Conservation (phyloP, 1,284 basidiomycete species). For the Tremellales sp. region DNA sequence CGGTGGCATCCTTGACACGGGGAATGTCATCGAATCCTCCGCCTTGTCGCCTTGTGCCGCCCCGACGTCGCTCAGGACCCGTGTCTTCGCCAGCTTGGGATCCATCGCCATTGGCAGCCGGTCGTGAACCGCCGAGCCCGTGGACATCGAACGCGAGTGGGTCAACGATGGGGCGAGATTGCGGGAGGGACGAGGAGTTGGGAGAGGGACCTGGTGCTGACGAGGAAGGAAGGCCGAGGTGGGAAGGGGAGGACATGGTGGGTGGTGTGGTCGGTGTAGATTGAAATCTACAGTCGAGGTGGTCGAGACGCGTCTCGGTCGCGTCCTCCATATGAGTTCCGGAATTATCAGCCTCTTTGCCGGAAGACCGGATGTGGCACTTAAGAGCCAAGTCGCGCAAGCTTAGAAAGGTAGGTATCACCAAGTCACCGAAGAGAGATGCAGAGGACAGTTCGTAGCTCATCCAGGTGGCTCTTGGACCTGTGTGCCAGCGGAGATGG, state of each 20-base stretch:
- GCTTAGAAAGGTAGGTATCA: no score
- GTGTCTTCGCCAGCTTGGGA: conserved; percentile 18
- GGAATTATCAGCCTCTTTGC: no score
- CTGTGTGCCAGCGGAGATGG: no score
- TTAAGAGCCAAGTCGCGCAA: no score
- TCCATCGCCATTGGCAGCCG: conserved; percentile 1
- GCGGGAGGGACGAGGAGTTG: conserved; percentile 28
- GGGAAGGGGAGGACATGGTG: conserved; percentile 38
- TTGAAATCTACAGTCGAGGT: no score
- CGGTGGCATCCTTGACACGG: conserved; percentile 83
- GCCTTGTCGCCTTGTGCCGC: conserved; percentile 5
- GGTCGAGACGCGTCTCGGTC: no score
- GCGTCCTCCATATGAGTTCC: no score
- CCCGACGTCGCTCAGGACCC: conserved; percentile 8
- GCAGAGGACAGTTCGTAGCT: no score
- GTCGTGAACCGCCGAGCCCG: conserved; percentile 34
- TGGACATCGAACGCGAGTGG: conserved; percentile 41
- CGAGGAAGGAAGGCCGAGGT: conserved; percentile 28
- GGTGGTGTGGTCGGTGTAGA: no score
- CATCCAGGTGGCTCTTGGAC: no score
- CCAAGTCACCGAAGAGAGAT: no score
- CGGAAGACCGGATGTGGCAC: no score
- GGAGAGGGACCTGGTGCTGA: conserved; percentile 29
- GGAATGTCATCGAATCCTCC: conserved; percentile 62
- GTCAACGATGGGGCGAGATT: conserved; percentile 33